Base-by-base conservation (phyloP, 257 asterid species). In the Solanum bulbocastanum region DNA sequence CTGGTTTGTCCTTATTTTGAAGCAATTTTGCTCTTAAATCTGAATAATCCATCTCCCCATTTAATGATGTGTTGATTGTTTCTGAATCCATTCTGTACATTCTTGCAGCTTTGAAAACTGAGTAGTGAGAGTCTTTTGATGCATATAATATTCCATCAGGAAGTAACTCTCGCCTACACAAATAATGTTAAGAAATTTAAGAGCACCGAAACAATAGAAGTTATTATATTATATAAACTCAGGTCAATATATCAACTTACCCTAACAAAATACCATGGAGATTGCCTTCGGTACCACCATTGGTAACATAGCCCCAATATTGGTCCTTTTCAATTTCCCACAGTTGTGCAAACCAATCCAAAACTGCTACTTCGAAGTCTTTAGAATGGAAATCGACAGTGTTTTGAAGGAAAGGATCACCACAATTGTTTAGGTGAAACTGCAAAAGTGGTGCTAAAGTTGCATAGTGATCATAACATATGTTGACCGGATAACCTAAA, bases 281-380 rank as follows among this genome's bases (percentile, higher is more conserved):
- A 75, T 89, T 89, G 86, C 88, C 89, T 87, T 89, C 89, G 0
- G 91, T 89, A 5, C 91, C 91, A 83, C 91, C 89, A 66, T 87
- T 89, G 3, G 91, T 89, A 44, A 89, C 27, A 56, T 89, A 78
- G 1, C 88, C 90, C 88, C 90, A 88, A 20, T 88, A 88, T 25
- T 88, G 83, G 10, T 78, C 32, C 20, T 86, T 86, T 23, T 76
- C 65, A 9, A 88, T 85, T 79, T 86, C 84, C 87, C 88, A 88
- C 0, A 86, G 42, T 20, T 66, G 16, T 3, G 90, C 90, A 68
- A 88, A 86, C 87, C 88, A 88, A 65, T 86, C 79, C 71, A 88
- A 69, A 25, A 88, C 90, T 0, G 66, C 87, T 7, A 88, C 58
- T 82, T 86, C 89, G 6, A 86, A 88, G 39, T 86, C 87, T 49